Evolutionary conservation across 2,329 filamentous ascomycete genomes (phyloP), one percentile per base, ranked within the genome.

Genomic region (Dendrostoma leiphaemia): DNA sequence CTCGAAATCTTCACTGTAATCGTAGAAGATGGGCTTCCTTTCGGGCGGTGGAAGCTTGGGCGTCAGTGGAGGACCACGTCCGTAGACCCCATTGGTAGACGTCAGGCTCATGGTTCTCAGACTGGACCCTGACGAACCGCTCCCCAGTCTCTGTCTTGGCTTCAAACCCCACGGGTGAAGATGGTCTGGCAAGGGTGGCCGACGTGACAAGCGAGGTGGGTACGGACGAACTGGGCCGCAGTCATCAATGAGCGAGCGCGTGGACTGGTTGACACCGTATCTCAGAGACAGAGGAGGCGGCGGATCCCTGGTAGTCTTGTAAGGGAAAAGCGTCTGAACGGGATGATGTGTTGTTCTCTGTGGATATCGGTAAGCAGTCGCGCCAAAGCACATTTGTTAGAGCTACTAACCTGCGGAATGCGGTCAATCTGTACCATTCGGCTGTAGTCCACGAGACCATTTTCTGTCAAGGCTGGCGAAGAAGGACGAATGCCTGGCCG

Each of bases 1-100:
- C 17, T 79, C 75, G 48, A 81, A 81, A 3, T 72, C 74, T 59
- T 81, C 79, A 17, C 71, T 76, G 60, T 81, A 81, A 61, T 82
- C 79, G 57, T 81, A 81, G 61, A 80, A 81, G 35, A 75, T 69
- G 40, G 74, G 68, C 54, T 70, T 62, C 32, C 61, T 53, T 43
- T 67, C 60, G 52, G 65, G 26, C 53, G 55, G 50, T 53, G 59
- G 35, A 56, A 58, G 46, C 21, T 60, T 53, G 53, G 62, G 47
- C 41, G 53, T n/a, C 23, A 32, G 45, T 56, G 68, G 65, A 4
- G 61, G 64, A 31, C 60, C 60, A 19, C 61, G 65, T 38, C 64
- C 67, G 50, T 81, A 79, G 71, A 78, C 75, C 54, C 79, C 75
- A 10, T 76, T 71, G 49, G 78, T 73, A 1, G 79, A 81, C 15